These are phyloP conservation scores for Chamaecyparis obtusa DNA, from an alignment of 75 land plant genomes.

Conservation along the genomic window DNA sequence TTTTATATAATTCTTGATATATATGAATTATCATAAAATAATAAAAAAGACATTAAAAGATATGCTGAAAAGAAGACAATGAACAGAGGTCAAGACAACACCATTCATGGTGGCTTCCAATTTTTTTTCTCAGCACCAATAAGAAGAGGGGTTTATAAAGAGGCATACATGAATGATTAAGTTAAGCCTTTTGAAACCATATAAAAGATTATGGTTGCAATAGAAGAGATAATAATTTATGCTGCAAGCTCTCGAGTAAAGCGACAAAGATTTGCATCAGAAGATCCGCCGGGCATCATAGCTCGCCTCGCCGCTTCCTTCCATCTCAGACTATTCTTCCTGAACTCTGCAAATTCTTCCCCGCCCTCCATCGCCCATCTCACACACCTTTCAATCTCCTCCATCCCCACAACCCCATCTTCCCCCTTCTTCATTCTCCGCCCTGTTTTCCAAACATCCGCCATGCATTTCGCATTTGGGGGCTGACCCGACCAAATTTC, in stretches of 20 bases:
- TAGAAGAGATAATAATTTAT: too few relatives aligned
- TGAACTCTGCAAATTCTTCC: constrained; percentile 25
- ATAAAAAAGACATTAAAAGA: too few relatives aligned
- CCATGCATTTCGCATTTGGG: not conserved
- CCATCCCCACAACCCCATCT: constrained; percentile 13
- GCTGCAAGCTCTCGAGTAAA: not conserved
- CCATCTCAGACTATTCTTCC: constrained; percentile 30
- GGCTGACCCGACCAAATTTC: constrained; percentile 4
- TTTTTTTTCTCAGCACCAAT: too few relatives aligned
- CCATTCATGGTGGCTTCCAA: too few relatives aligned
- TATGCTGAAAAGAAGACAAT: too few relatives aligned
- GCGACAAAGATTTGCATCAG: not conserved
- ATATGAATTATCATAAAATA: too few relatives aligned
- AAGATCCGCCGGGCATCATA: not conserved
- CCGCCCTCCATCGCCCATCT: constrained; percentile 18
- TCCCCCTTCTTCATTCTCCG: not conserved
- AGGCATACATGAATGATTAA: too few relatives aligned
- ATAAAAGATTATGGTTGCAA: too few relatives aligned
- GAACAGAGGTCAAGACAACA: too few relatives aligned
- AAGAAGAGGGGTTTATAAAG: too few relatives aligned
- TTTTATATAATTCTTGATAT: too few relatives aligned
- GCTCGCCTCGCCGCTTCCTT: constrained; percentile 24
- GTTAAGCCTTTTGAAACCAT: too few relatives aligned
- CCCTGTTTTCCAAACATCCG: constrained; percentile 25
- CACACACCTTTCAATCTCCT: constrained; percentile 22